These are phyloP conservation scores for Boletus sp. DNA, from an alignment of 1,284 basidiomycete species.

Conservation along the genomic window DNA sequence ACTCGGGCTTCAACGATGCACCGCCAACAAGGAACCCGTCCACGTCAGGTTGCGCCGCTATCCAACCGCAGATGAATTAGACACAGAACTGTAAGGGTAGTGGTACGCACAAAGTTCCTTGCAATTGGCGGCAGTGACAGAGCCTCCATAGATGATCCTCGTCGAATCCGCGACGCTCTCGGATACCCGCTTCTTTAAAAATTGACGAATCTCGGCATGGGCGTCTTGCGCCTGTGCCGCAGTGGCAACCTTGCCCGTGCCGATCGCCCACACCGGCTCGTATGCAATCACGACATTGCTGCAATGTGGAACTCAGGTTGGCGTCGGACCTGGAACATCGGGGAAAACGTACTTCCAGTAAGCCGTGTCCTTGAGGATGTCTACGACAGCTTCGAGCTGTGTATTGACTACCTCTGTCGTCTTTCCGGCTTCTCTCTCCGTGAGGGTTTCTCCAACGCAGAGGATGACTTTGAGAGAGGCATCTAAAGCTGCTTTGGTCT, in stretches of 20 bases:
- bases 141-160: conserved; percentile 95
- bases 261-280: conserved; percentile 98
- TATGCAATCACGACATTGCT: conserved; percentile 94
- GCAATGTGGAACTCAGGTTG: neutral
- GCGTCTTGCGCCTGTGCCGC: conserved; percentile 90
- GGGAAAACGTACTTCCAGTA: conserved; percentile 72
- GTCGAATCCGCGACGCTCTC: conserved; percentile 68
- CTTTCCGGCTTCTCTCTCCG: conserved; percentile 79
- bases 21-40: conserved; percentile 99
- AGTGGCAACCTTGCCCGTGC: conserved; percentile 94
- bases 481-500: conserved; percentile 80
- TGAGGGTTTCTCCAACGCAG: conserved; percentile 93
- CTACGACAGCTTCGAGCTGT: conserved; percentile 80
- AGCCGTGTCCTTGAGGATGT: conserved; percentile 49
- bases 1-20: conserved; percentile 96
- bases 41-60: conserved; percentile 78
- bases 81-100: neutral
- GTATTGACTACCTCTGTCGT: conserved; percentile 79
- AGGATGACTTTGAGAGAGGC: conserved; percentile 84
- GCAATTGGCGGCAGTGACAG: conserved; percentile 86
- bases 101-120: conserved; percentile 71
- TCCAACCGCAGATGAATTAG: neutral
- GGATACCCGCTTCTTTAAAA: conserved; percentile 68
- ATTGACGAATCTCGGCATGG: conserved; percentile 81
- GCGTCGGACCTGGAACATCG: neutral